Evolutionary conservation across 208 protist genomes (phyloP).

Genomic region (Crithidia bombi): DNA sequence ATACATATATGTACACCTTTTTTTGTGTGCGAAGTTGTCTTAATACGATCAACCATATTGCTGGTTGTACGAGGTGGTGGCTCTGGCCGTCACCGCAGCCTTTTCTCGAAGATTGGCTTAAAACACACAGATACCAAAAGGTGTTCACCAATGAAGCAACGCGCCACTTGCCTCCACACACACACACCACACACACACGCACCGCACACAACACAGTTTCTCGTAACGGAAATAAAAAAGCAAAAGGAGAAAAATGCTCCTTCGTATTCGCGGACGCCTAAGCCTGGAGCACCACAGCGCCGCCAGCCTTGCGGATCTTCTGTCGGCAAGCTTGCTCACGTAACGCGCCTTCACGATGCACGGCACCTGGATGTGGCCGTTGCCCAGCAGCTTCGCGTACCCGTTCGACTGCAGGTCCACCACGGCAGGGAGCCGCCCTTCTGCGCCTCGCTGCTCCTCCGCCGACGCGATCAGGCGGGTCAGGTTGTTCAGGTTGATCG

Average conservation of each 20-base stretch:
- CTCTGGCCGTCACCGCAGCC: no score
- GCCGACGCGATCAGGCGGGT: constrained; percentile 97
- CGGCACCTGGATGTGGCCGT: constrained; percentile 98
- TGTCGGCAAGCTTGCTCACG: constrained; percentile 98
- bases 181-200: no score
- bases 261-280: constrained; percentile 66
- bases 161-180: no score
- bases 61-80: no score
- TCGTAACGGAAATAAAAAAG: constrained; percentile 17
- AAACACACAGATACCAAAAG: no score
- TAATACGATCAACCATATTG: no score
- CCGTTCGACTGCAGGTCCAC: constrained; percentile 97
- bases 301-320: constrained; percentile 99
- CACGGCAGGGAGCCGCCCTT: constrained; percentile 94
- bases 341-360: constrained; percentile 99
- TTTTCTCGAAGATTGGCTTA: no score
- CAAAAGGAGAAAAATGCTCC: constrained; percentile 16
- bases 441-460: constrained; percentile 73
- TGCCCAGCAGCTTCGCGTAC: constrained; percentile 99
- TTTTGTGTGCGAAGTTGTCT: no score
- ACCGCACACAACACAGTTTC: background rate
- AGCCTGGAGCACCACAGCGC: constrained; percentile 97
- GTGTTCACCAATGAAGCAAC: no score
- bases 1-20: no score
- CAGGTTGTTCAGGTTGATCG: constrained; percentile 99